phyloP scores from a whole-genome alignment of 2,329 filamentous ascomycete species.

The Alternaria tenuissima region DNA sequence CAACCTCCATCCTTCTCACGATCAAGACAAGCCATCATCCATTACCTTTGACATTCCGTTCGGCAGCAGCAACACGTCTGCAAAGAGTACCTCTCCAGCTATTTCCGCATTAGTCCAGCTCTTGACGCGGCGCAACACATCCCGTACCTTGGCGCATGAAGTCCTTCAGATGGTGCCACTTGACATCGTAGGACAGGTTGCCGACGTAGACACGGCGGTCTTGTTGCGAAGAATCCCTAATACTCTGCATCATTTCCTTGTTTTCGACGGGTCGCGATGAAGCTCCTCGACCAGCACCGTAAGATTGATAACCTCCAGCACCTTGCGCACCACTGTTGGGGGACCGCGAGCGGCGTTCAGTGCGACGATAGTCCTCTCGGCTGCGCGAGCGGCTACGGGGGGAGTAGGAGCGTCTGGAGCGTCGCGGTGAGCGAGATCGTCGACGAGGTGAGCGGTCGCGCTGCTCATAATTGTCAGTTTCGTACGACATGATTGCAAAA shows the following conservation, averaged over 20 bases:
- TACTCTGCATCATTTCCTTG: conserved; percentile 94
- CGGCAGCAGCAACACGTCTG: conserved; percentile 98
- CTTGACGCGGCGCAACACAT: conserved; percentile 23
- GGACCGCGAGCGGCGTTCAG: conserved; percentile 72
- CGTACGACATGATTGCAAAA: conserved; percentile 45
- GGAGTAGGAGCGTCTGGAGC: conserved; percentile 68
- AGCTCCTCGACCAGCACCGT: conserved; percentile 60
- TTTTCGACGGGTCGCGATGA: conserved; percentile 76
- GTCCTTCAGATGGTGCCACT: conserved; percentile 99
- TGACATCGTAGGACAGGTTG: conserved; percentile 99
- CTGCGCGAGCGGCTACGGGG: conserved; percentile 79
- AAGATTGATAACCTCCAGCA: conserved; percentile 72
- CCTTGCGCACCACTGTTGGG: conserved; percentile 79
- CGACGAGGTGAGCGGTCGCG: conserved; percentile 74
- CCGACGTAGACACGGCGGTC: conserved; percentile 99
- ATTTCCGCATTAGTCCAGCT: conserved; percentile 50
- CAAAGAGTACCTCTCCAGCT: conserved; percentile 99
- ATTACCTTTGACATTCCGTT: conserved; percentile 99
- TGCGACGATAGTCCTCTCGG: conserved; percentile 62
- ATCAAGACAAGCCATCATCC: conserved; percentile 83
- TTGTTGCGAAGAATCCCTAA: conserved; percentile 95
- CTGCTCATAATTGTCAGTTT: conserved; percentile 50
- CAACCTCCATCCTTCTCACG: conserved; percentile 94
- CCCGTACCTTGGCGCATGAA: conserved; percentile 98
- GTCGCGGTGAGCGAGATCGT: conserved; percentile 58